Percentiles rank a stretch among this genome's conserved stretches.
phyloP scores from a whole-genome alignment of 1,284 basidiomycete species.

The Microbotryum intermedium region DNA sequence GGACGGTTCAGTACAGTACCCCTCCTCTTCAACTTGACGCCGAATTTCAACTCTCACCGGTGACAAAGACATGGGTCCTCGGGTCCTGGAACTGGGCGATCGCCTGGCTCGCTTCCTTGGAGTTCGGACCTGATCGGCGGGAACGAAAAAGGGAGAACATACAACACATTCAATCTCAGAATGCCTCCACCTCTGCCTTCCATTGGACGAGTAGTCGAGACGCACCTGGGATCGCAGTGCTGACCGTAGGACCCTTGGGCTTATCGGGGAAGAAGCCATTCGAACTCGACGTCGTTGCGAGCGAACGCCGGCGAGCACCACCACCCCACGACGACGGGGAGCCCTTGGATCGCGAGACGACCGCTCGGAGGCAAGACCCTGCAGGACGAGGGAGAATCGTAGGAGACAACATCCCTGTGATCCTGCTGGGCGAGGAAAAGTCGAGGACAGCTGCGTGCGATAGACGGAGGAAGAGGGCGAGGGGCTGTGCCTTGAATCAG shows the following conservation, averaged over 20 bases:
- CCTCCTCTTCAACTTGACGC: not conserved
- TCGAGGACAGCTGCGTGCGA: too few species aligned
- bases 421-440: too few species aligned
- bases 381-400: too few species aligned
- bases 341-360: too few species aligned
- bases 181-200: too few species aligned
- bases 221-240: slow-evolving; percentile 35
- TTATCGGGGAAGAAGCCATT: slow-evolving; percentile 35
- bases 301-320: too few species aligned
- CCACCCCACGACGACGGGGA: too few species aligned
- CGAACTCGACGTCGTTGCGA: too few species aligned
- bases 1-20: not conserved
- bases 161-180: not conserved
- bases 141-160: not conserved
- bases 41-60: slow-evolving; percentile 25
- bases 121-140: slow-evolving; percentile 28
- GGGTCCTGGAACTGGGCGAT: slow-evolving; percentile 42
- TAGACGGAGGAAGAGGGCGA: too few species aligned
- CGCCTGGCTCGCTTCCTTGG: slow-evolving; percentile 30
- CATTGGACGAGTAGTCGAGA: not conserved
- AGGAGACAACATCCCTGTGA: too few species aligned
- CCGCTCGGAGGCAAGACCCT: too few species aligned
- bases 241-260: slow-evolving; percentile 32
- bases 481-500: too few species aligned
- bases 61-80: slow-evolving; percentile 42